Base-by-base conservation (phyloP, 225 moss, liverwort and hornwort genomes). In the Marchantia paleacea region DNA sequence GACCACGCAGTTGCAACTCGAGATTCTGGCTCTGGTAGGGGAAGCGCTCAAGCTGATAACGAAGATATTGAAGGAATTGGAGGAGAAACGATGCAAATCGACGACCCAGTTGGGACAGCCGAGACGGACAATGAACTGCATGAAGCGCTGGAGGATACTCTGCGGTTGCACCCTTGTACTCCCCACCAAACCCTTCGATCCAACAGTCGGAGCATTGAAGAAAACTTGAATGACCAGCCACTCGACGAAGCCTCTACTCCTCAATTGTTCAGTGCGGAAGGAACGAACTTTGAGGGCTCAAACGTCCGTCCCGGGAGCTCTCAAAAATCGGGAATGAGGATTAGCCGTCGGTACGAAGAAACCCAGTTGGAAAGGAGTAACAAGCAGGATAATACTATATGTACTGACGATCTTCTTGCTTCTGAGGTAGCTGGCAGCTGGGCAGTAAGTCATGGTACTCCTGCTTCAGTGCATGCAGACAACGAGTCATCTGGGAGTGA, bases 341-440 rank as follows among this genome's bases (percentile, higher is more conserved):
- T 15, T 5, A 28, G 16, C 31, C 29, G 12, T 79, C 69, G 13
- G 12, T 15, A n/a, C 24, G 78, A 66, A 19, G 83, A 83, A n/a
- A 81, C 73, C 13, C 83, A 78, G 22, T 1, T 84, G 67, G 69
- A 73, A 54, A 79, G 54, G 72, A 82, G 81, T 29, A 31, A 31
- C 15, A 81, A 80, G 72, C 60, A 61, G 49, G 77, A 77, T 52
- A 80, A 80, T 63, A 88, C 85, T 8, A 81, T 88, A 15, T 84
- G 83, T 72, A 89, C 89, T 14, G 86, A 83, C 49, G 86, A 86
- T 75, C 86, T 89, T 69, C 83, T 89, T 20, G 85, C 89, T 50
- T 89, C 89, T 48, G 89, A 89, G 76, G 81, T 83, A 11, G 86
- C 89, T 75, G 89, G 86, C 19, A 89, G 89, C 62, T 89, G 89